phyloP scores from a whole-genome alignment of 1,139 yeast species.

The Saccharomyces hybrid region DNA sequence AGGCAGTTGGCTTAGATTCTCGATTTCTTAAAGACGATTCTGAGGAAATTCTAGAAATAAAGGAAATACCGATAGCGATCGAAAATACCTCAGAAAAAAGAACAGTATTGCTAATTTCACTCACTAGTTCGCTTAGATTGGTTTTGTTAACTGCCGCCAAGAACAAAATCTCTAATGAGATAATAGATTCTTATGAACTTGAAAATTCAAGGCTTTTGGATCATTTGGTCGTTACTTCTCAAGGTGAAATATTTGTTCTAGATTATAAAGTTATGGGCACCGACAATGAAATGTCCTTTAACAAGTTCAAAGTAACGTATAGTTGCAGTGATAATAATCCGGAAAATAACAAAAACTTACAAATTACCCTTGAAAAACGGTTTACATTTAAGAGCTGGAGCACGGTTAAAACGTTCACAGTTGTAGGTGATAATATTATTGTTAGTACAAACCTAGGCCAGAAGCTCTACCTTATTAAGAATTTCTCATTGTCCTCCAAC shows the following conservation, averaged over 20 bases:
- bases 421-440: slow-evolving; percentile 12
- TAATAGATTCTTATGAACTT: background rate
- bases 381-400: slow-evolving; percentile 11
- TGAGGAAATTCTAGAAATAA: slow-evolving; percentile 3
- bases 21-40: slow-evolving; percentile 6
- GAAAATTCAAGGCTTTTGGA: slow-evolving; percentile 1
- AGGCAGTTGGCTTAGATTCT: slow-evolving; percentile 15
- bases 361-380: too few relatives aligned
- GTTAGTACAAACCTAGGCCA: slow-evolving; percentile 6
- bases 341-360: too few relatives aligned
- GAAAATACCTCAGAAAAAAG: slow-evolving; percentile 6
- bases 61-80: slow-evolving; percentile 8
- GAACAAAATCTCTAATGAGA: background rate
- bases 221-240: background rate
- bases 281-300: background rate
- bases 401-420: slow-evolving; percentile 9
- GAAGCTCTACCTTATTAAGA: background rate
- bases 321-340: too few relatives aligned
- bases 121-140: slow-evolving; percentile 11
- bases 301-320: too few relatives aligned
- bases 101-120: background rate
- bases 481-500: too few relatives aligned
- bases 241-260: background rate
- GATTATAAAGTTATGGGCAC: background rate
- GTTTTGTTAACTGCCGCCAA: slow-evolving; percentile 3